Conservation (phyloP, 768 basidiomycete genomes). For the Lentinula detonsa region DNA sequence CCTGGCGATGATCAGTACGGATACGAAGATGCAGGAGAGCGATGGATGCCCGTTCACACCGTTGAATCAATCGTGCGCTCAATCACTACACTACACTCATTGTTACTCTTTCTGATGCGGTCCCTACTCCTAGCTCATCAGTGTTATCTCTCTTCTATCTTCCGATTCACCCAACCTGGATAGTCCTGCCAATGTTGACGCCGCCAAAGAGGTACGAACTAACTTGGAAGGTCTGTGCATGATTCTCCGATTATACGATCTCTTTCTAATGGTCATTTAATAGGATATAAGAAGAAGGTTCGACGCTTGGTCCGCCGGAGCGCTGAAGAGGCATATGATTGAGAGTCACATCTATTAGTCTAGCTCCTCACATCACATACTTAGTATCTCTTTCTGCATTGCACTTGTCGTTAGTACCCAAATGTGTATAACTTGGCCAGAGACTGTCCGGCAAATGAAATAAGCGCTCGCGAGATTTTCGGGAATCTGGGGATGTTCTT, state of each 20-base stretch:
- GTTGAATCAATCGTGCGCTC: slow-evolving; percentile 87
- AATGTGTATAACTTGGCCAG: not conserved
- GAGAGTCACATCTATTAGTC: not conserved
- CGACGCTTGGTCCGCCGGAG: slow-evolving; percentile 79
- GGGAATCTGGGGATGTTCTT: too few relatives aligned
- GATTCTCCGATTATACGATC: not conserved
- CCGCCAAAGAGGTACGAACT: slow-evolving; percentile 80
- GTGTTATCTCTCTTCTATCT: slow-evolving; percentile 93
- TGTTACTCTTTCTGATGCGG: slow-evolving; percentile 7
- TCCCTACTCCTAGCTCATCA: slow-evolving; percentile 62
- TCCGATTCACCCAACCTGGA: slow-evolving; percentile 88
- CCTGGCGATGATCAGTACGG: slow-evolving; percentile 97
- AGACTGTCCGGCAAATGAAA: too few relatives aligned
- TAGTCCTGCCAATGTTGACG: slow-evolving; percentile 95
- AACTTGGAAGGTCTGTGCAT: slow-evolving; percentile 47
- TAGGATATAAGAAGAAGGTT: slow-evolving; percentile 95
- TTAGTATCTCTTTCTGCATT: not conserved
- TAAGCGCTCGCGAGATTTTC: too few relatives aligned
- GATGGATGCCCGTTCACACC: slow-evolving; percentile 97
- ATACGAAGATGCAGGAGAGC: slow-evolving; percentile 93
- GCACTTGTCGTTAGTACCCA: not conserved
- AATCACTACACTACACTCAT: not conserved
- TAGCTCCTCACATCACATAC: not conserved
- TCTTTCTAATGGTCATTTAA: slow-evolving; percentile 13
- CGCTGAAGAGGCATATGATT: slow-evolving; percentile 87